A percentile compares a stretch with the other conserved stretches of the same genome.
Evolutionary conservation across 495 filamentous ascomycete genomes (phyloP).

Genomic region (Poronia punctata): DNA sequence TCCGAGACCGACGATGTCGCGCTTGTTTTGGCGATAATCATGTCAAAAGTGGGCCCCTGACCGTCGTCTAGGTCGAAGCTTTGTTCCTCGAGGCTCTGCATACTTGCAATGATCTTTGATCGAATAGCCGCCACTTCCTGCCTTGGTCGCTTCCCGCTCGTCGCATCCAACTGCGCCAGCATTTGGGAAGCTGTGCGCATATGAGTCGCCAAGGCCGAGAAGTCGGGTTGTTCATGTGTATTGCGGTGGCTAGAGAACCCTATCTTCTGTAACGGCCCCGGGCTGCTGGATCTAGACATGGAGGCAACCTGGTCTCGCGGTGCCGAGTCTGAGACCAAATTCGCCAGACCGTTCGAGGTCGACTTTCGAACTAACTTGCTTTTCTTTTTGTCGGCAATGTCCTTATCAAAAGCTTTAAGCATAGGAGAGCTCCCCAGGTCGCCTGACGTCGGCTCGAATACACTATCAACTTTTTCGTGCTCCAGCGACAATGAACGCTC

Average conservation of each 20-base stretch:
- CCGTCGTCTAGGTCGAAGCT: slow-evolving; percentile 59
- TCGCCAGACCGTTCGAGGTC: slow-evolving; percentile 49
- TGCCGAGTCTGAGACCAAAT: slow-evolving; percentile 31
- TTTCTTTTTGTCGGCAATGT: slow-evolving; percentile 21
- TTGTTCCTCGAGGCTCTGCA: slow-evolving; percentile 76
- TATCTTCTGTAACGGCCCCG: slow-evolving; percentile 44
- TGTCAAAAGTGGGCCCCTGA: slow-evolving; percentile 60
- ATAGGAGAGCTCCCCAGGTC: slow-evolving; percentile 64
- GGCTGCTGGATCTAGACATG: slow-evolving; percentile 54
- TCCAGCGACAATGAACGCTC: slow-evolving; percentile 34
- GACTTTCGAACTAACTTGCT: slow-evolving; percentile 21
- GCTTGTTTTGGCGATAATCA: slow-evolving; percentile 56
- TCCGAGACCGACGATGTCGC: slow-evolving; percentile 27
- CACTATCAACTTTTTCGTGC: slow-evolving; percentile 49
- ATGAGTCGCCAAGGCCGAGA: slow-evolving; percentile 68
- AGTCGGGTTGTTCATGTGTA: slow-evolving; percentile 55
- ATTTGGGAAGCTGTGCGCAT: slow-evolving; percentile 76
- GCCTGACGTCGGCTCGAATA: slow-evolving; percentile 65
- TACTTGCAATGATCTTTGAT: slow-evolving; percentile 72
- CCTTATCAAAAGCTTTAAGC: slow-evolving; percentile 43
- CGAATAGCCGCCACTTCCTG: slow-evolving; percentile 69
- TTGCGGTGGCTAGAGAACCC: slow-evolving; percentile 38
- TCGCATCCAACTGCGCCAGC: slow-evolving; percentile 68
- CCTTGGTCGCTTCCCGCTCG: slow-evolving; percentile 61
- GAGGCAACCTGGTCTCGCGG: slow-evolving; percentile 51